These are phyloP conservation scores for Plicaturopsis crispa DNA, from an alignment of 768 basidiomycete species.

Conservation along the genomic window DNA sequence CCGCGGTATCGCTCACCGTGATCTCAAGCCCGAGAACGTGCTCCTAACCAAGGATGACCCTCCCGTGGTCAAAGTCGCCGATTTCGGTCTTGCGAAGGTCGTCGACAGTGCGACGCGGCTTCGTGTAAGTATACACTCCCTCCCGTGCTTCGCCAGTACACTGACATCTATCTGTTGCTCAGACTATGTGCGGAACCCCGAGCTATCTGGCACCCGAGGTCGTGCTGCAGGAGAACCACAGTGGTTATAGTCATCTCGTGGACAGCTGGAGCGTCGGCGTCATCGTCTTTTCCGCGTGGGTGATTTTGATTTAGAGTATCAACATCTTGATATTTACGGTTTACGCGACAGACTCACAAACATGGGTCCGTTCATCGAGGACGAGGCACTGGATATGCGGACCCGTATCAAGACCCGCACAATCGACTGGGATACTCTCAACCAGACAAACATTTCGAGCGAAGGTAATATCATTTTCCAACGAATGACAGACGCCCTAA, in stretches of 20 bases:
- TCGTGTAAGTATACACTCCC: slow-evolving; percentile 18
- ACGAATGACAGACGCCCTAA: too few species aligned
- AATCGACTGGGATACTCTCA: slow-evolving; percentile 56
- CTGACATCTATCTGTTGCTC: slow-evolving; percentile 2
- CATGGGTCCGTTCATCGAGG: slow-evolving; percentile 73
- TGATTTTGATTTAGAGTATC: too few species aligned
- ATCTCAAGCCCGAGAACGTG: slow-evolving; percentile 89
- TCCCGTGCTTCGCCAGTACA: background rate
- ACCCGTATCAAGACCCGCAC: slow-evolving; percentile 48
- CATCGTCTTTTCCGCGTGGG: slow-evolving; percentile 78
- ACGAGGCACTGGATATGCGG: slow-evolving; percentile 56
- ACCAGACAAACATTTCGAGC: slow-evolving; percentile 27
- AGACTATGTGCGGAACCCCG: slow-evolving; percentile 58
- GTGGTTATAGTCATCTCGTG: slow-evolving; percentile 48
- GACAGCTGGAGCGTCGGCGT: slow-evolving; percentile 63
- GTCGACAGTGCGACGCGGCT: slow-evolving; percentile 35
- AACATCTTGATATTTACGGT: too few species aligned
- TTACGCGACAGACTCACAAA: slow-evolving; percentile 73
- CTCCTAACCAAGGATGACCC: slow-evolving; percentile 35
- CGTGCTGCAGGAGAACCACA: slow-evolving; percentile 27
- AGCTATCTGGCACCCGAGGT: slow-evolving; percentile 57
- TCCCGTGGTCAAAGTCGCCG: slow-evolving; percentile 48
- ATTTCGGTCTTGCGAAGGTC: slow-evolving; percentile 60
- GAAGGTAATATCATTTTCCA: too few species aligned
- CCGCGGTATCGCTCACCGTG: slow-evolving; percentile 81